Conservation (phyloP, 2,329 filamentous ascomycete genomes). For the Curvularia spicifera region DNA sequence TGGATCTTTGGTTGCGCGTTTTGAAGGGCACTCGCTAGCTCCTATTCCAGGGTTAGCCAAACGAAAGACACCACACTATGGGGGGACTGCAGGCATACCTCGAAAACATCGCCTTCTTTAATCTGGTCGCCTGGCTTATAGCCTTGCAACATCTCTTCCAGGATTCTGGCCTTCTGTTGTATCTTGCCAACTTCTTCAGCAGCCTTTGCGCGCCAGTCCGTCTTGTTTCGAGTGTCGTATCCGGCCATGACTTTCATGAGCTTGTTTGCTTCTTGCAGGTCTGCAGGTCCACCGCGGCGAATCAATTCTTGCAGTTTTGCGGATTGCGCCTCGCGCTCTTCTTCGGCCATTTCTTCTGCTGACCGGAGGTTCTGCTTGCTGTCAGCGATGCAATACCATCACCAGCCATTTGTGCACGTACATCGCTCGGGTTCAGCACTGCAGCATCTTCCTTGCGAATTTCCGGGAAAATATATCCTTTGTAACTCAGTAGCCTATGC, state of each 20-base stretch:
- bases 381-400: conserved; percentile 23
- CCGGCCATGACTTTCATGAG: conserved; percentile 99
- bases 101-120: conserved; percentile 70
- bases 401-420: conserved; percentile 59
- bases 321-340: conserved; percentile 91
- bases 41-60: conserved; percentile 56
- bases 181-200: conserved; percentile 94
- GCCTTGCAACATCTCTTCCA: conserved; percentile 90
- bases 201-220: conserved; percentile 96
- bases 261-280: conserved; percentile 94
- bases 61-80: conserved; percentile 22
- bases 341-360: conserved; percentile 97
- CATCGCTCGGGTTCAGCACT: conserved; percentile 94
- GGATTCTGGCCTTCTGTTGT: conserved; percentile 88
- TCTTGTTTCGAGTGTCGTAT: conserved; percentile 93
- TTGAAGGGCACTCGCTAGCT: conserved; percentile 85
- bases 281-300: conserved; percentile 85
- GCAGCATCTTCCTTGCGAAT: conserved; percentile 92
- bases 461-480: conserved; percentile 95
- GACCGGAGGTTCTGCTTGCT: conserved; percentile 81
- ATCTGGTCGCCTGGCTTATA: conserved; percentile 84
- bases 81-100: conserved; percentile 54
- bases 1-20: conserved; percentile 98
- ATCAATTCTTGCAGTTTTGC: conserved; percentile 99
- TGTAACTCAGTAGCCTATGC: conserved; percentile 94